Conservation (phyloP, 106 monocot species). For the Vanilla planifolia region DNA sequence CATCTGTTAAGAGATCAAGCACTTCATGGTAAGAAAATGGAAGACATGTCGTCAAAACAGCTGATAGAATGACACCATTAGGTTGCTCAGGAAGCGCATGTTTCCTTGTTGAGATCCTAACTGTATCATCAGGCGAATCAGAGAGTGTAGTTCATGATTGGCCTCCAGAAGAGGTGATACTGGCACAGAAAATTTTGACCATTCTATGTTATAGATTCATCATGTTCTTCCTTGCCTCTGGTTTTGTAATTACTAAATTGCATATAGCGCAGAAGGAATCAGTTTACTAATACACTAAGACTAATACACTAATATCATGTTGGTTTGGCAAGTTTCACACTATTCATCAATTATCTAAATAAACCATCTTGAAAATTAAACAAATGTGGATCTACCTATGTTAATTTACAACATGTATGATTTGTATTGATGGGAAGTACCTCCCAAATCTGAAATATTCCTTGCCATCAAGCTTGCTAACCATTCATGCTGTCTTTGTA, state of each 20-base stretch:
- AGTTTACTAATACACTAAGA: too few relatives aligned
- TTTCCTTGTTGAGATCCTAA: conserved; percentile 77
- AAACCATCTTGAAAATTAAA: too few relatives aligned
- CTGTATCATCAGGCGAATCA: conserved; percentile 68
- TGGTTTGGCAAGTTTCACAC: too few relatives aligned
- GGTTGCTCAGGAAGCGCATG: conserved; percentile 83
- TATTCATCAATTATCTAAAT: too few relatives aligned
- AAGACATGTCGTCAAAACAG: conserved; percentile 84
- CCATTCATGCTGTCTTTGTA: conserved; percentile 80
- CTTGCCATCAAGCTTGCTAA: conserved; percentile 82
- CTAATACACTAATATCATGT: too few relatives aligned
- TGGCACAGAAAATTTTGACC: conserved; percentile 70
- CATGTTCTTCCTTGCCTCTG: conserved; percentile 87
- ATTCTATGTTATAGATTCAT: conserved; percentile 92
- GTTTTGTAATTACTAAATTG: conserved; percentile 70
- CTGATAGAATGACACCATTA: conserved; percentile 81
- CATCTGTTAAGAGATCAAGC: conserved; percentile 86
- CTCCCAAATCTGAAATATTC: conserved; percentile 87
- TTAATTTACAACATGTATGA: too few relatives aligned
- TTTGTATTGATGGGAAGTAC: conserved; percentile 39
- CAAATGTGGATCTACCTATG: too few relatives aligned
- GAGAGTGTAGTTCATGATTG: conserved; percentile 84
- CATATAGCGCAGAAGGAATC: not conserved
- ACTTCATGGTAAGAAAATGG: conserved; percentile 67
- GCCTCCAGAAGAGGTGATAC: conserved; percentile 34